Evolutionary conservation across 176 grass and related monocot species (phyloP).

Genomic region (Triticum dicoccoides): DNA sequence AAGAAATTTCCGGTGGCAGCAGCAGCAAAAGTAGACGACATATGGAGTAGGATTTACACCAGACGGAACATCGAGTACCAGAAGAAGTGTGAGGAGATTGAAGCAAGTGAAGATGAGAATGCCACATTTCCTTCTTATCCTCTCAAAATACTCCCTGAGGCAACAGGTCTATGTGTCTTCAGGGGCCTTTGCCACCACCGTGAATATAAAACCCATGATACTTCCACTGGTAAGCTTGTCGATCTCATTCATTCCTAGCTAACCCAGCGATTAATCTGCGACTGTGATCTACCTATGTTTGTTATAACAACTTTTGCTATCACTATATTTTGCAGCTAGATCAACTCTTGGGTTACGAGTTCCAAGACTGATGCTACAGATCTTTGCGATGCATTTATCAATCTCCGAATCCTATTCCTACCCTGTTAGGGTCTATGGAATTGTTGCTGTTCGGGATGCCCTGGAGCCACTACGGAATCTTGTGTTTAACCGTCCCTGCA

Average conservation of each 20-base stretch:
- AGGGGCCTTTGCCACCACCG: constrained; percentile 20
- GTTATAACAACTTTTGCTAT: neutral
- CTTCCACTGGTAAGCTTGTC: neutral
- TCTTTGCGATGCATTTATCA: neutral
- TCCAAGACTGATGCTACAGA: neutral
- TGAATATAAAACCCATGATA: neutral
- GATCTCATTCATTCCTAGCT: neutral
- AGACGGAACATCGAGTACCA: neutral
- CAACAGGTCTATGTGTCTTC: neutral
- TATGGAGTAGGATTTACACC: neutral
- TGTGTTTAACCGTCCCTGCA: neutral
- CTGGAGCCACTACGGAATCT: constrained; percentile 14
- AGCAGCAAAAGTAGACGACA: neutral
- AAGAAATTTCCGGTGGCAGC: neutral
- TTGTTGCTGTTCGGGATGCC: neutral
- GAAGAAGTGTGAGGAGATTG: neutral
- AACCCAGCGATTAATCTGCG: neutral
- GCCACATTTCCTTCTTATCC: neutral
- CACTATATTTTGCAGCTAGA: neutral
- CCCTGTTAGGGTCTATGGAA: neutral
- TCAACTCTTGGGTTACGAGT: neutral
- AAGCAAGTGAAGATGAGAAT: neutral
- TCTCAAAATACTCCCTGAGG: neutral
- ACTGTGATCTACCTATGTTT: neutral
- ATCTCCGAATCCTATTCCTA: neutral